phyloP scores from a whole-genome alignment of 1,284 basidiomycete species.

The Grifola frondosa region DNA sequence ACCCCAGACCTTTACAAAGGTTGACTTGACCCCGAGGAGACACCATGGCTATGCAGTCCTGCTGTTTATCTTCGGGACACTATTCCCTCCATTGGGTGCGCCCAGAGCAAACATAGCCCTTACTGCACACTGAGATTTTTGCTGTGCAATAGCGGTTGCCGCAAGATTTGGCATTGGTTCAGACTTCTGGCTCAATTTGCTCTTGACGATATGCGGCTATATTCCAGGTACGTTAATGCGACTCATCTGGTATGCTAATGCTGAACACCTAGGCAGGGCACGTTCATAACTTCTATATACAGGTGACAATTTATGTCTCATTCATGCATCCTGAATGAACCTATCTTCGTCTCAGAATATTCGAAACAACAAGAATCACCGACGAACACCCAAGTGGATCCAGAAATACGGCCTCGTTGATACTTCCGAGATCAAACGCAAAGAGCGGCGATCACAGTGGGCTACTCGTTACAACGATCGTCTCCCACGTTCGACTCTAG shows the following conservation, averaged over 20 bases:
- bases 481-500: conserved; percentile 68
- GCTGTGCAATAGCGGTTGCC: conserved; percentile 77
- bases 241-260: neutral
- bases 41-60: conserved; percentile 85
- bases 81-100: conserved; percentile 86
- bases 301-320: conserved; percentile 41
- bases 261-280: conserved; percentile 53
- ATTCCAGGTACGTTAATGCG: conserved; percentile 66
- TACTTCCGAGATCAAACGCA: conserved; percentile 71
- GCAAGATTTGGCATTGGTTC: conserved; percentile 90
- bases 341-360: conserved; percentile 64
- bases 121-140: no score
- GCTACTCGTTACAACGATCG: conserved; percentile 84
- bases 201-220: conserved; percentile 90
- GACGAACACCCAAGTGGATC: conserved; percentile 93
- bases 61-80: conserved; percentile 80
- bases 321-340: neutral
- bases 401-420: conserved; percentile 87
- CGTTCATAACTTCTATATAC: conserved; percentile 90
- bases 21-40: conserved; percentile 65
- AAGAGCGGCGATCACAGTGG: conserved; percentile 83
- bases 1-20: conserved; percentile 42
- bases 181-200: conserved; percentile 91
- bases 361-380: conserved; percentile 90
- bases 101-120: no score